Percentiles rank a stretch among this genome's conserved stretches.
Evolutionary conservation across 129 eudicot species (phyloP).

Genomic region (Flaveria brownii): DNA sequence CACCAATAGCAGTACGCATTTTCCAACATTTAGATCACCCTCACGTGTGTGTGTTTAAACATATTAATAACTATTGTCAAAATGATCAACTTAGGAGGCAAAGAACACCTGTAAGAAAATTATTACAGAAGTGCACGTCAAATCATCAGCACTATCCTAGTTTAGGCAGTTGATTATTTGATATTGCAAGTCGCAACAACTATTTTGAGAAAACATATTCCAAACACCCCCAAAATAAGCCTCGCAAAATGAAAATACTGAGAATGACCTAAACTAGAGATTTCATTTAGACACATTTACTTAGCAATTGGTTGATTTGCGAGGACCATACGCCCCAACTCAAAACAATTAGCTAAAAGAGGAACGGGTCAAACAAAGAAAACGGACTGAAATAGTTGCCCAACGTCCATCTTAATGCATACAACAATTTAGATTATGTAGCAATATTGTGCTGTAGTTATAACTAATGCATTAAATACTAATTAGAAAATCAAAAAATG

Average conservation of each 20-base stretch:
- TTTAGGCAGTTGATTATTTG: neutral
- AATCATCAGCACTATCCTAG: too few relatives aligned
- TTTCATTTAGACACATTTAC: neutral
- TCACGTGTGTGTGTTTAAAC: neutral
- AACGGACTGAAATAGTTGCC: neutral
- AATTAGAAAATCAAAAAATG: neutral
- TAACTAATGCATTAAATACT: neutral
- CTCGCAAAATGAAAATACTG: neutral
- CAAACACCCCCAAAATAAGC: neutral
- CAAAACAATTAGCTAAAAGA: neutral
- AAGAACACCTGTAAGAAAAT: neutral
- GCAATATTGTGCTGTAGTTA: neutral
- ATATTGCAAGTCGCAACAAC: neutral
- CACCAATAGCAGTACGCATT: neutral
- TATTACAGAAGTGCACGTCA: too few relatives aligned
- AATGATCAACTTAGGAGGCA: neutral
- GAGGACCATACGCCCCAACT: neutral
- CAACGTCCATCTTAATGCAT: neutral
- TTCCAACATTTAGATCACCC: neutral
- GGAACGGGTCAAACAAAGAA: neutral
- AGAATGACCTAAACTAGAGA: neutral
- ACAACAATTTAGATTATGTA: neutral
- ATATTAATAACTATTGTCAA: neutral
- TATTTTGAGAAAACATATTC: neutral
- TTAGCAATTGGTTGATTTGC: neutral